These are phyloP conservation scores for Xerocomellus amylosporus DNA, from an alignment of 768 basidiomycete species.

Conservation along the genomic window DNA sequence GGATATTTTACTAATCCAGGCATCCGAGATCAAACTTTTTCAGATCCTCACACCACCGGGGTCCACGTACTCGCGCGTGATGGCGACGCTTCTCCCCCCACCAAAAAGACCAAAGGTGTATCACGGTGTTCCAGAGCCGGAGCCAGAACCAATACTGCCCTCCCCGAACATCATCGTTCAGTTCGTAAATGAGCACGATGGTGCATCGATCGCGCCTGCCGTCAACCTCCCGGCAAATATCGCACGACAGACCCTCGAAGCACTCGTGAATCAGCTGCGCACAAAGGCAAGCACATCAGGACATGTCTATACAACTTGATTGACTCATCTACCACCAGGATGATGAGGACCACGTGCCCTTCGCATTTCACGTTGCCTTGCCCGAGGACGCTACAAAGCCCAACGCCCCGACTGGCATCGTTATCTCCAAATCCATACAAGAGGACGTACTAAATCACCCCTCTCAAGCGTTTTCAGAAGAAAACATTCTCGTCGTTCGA, in stretches of 20 bases:
- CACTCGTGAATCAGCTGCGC: slow-evolving; percentile 83
- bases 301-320: slow-evolving; percentile 14
- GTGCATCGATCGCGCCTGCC: slow-evolving; percentile 74
- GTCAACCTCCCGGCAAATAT: slow-evolving; percentile 89
- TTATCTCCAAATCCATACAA: slow-evolving; percentile 81
- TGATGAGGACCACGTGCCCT: slow-evolving; percentile 89
- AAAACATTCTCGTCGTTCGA: slow-evolving; percentile 84
- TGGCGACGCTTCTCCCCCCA: slow-evolving; percentile 86
- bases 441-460: slow-evolving; percentile 74
- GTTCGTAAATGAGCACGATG: slow-evolving; percentile 89
- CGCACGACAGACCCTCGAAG: slow-evolving; percentile 77
- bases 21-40: not conserved
- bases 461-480: slow-evolving; percentile 69
- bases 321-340: slow-evolving; percentile 15
- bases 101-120: slow-evolving; percentile 86
- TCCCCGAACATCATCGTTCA: slow-evolving; percentile 82
- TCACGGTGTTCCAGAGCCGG: slow-evolving; percentile 69
- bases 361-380: slow-evolving; percentile 81
- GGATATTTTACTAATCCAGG: slow-evolving; percentile 13
- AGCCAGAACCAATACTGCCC: slow-evolving; percentile 42
- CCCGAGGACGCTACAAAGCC: slow-evolving; percentile 54
- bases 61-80: slow-evolving; percentile 27
- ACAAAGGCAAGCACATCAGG: slow-evolving; percentile 53
- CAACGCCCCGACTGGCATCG: slow-evolving; percentile 66
- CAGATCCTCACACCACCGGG: not conserved